Base-by-base conservation (phyloP, 2,329 filamentous ascomycete species). In the Arthrobotrys entomopaga region DNA sequence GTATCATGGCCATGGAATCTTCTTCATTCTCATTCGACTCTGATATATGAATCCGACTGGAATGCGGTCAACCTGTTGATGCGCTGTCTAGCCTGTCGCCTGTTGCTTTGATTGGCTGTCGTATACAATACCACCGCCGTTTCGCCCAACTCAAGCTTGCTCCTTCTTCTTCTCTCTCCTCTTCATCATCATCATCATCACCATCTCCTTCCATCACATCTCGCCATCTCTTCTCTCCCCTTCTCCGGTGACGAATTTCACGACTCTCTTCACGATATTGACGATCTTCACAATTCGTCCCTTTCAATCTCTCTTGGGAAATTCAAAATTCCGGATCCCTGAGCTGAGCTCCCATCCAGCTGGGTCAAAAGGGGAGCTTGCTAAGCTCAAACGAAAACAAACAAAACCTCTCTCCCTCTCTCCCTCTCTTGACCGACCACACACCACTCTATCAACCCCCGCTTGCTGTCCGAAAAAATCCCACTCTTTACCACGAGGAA, bases 61-160 rank as follows among this genome's bases (percentile, higher is more conserved):
- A 66, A 60, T 67, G 64, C 20, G 34, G 42, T 46, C 16, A 5
- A 13, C 16, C n/a, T 24, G 64, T 64, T 70, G 65, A 70, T 70
- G 65, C 57, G 65, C 65, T 70, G 65, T 70, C 52, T 58, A 52
- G 58, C 50, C 54, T n/a, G 43, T 20, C 42, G 38, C 52, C 52
- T 11, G 15, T 22, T 26, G 19, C 52, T 38, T 53, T 70, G 65
- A 64, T 57, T 70, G 57, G 65, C 58, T 11, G 3, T 46, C 42
- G 3, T 46, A 13, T 13, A 7, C 34, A 40, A 13, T 40, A 40
- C 34, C 42, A 46, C 16, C 8, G 42, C n/a, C 42, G n/a, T n/a
- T n/a, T n/a, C 10, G 42, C 16, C 42, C 11, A 15, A 46, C 7
- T 13, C 42, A 46, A 46, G 15, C 42, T 46, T 19, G 15, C n/a